Evolutionary conservation across 176 grass and related monocot species (phyloP).

Genomic region (Ensete glaucum): DNA sequence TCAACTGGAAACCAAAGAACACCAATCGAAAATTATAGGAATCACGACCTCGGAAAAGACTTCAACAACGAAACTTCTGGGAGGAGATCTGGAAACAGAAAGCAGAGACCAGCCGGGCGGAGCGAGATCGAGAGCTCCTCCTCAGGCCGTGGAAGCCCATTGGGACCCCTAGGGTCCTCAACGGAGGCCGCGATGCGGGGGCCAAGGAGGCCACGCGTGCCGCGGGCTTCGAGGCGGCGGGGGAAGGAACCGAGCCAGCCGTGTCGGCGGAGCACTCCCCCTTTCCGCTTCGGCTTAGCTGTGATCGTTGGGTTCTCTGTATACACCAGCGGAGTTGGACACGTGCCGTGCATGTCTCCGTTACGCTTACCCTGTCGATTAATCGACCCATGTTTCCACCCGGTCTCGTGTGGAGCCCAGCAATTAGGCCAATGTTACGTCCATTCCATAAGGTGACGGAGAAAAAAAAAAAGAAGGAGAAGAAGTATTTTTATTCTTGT

Average conservation of each 20-base stretch:
- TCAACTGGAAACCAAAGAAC: not conserved
- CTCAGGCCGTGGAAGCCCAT: conserved; percentile 29
- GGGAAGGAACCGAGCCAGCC: conserved; percentile 48
- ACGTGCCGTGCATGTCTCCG: too few relatives aligned
- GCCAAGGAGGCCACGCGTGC: conserved; percentile 10
- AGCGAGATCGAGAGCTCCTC: conserved; percentile 11
- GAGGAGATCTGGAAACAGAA: conserved; percentile 28
- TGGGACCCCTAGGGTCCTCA: conserved; percentile 14
- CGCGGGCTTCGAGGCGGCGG: conserved; percentile 22
- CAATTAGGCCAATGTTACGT: too few relatives aligned
- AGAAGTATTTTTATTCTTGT: too few relatives aligned
- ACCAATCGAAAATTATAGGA: not conserved
- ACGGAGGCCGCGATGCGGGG: not conserved
- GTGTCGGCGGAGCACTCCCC: conserved; percentile 1
- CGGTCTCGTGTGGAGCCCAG: too few relatives aligned
- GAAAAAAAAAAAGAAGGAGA: too few relatives aligned
- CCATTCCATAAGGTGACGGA: too few relatives aligned
- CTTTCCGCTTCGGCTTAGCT: not conserved
- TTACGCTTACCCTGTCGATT: too few relatives aligned
- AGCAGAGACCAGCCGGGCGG: conserved; percentile 22
- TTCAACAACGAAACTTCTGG: conserved; percentile 40
- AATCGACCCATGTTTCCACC: too few relatives aligned
- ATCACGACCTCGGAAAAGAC: conserved; percentile 30
- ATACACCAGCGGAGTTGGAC: not conserved
- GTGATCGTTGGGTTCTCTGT: not conserved